A percentile compares a stretch with the other conserved stretches of the same genome.
Conservation (phyloP, 495 filamentous ascomycete species). For the Penicillium crystallinum region DNA sequence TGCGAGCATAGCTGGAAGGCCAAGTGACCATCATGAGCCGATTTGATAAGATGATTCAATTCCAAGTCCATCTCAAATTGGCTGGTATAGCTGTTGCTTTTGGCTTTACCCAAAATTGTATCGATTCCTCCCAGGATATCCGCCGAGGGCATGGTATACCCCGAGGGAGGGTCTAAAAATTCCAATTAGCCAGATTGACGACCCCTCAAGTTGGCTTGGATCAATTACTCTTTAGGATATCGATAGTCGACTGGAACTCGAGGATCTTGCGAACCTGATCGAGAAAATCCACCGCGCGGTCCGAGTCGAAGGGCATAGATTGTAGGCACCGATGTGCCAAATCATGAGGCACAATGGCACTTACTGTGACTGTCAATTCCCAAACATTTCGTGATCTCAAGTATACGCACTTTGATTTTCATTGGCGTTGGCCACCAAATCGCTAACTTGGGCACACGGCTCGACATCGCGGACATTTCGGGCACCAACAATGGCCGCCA, state of each 20-base stretch:
- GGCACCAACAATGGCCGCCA: constrained; percentile 11
- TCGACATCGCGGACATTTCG: constrained; percentile 16
- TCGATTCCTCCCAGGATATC: constrained; percentile 47
- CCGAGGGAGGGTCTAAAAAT: constrained; percentile 40
- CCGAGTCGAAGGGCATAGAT: constrained; percentile 51
- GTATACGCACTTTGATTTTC: constrained; percentile 13
- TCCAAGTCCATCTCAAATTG: constrained; percentile 50
- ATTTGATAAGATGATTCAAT: constrained; percentile 31
- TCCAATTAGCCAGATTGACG: constrained; percentile 1
- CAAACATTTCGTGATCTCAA: background rate
- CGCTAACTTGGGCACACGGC: constrained; percentile 24
- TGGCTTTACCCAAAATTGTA: constrained; percentile 36
- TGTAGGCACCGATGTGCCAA: constrained; percentile 49
- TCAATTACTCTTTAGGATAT: constrained; percentile 40
- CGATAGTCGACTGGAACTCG: constrained; percentile 53
- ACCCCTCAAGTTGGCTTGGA: background rate
- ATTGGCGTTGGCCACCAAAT: constrained; percentile 16
- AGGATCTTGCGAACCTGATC: constrained; percentile 51
- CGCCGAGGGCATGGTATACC: constrained; percentile 49
- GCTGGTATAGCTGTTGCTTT: constrained; percentile 29
- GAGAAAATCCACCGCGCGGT: constrained; percentile 46
- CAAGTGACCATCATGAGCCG: constrained; percentile 50
- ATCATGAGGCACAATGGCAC: constrained; percentile 14
- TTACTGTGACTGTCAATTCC: constrained; percentile 17
- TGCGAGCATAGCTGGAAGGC: constrained; percentile 24